Base-by-base conservation (phyloP, 2,329 filamentous ascomycete genomes). In the Pseudopyricularia cyperi region DNA sequence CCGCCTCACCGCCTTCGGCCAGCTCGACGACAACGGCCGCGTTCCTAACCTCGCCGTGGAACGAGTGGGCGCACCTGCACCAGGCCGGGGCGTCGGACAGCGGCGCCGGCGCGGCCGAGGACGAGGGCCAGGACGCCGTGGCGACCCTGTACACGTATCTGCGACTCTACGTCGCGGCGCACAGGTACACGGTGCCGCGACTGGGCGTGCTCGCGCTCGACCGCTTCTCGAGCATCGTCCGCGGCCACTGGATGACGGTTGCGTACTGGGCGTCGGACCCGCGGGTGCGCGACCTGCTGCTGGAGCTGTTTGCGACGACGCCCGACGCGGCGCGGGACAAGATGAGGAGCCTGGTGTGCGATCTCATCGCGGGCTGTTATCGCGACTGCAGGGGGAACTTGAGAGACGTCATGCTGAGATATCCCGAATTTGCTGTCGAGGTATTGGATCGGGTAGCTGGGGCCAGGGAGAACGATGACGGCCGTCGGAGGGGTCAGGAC, bases 131-230 rank as follows among this genome's bases (percentile, higher is more conserved):
- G 39, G 34, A 50, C 24, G 48, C 14, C 2, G 33, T 28, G 35
- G 47, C 37, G 2, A 44, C 26, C 24, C 53, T 63, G 12, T 55
- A 57, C 17, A 46, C 57, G 2, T 61, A 56, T 9, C 53, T 63
- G 5, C 54, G 56, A 0, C 54, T 66, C 15, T 70, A 66, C 58
- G 54, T 61, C 46, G 63, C 67, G 52, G 67, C 66, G 4, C 62
- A 67, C 55, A 66, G 66, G 53, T 69, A 62, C 55, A 57, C 65
- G n/a, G 62, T 69, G 1, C 46, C 44, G n/a, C 22, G 11, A 1
- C 48, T 51, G 37, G 24, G 37, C 5, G 35, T 35, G 15, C 44
- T 48, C 4, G 46, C 46, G 7, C 17, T 33, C 12, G 26, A 19
- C 19, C 49, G 49, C n/a, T 46, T 42, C 35, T 22, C 24, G n/a